Evolutionary conservation across 306 rosid species (phyloP), one percentile per base, ranked within the genome.

Genomic region (Morella rubra): DNA sequence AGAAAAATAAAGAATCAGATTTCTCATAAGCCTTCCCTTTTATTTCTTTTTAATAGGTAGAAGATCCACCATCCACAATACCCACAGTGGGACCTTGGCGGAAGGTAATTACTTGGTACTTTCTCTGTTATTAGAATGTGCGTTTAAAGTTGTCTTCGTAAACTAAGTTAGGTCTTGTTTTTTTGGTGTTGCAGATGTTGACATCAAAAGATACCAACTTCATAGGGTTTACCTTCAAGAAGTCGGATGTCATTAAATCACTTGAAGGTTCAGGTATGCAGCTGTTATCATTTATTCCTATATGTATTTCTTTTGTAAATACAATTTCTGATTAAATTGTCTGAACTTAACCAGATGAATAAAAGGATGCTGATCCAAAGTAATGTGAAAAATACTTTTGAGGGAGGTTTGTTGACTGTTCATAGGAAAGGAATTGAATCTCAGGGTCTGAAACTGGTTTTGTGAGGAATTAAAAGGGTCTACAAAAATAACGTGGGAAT

Each of bases 51-150:
- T 82, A 77, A 69, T 77, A 92, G 98, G 86, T 96, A 50, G 97
- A 91, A 52, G 96, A 87, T 64, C 85, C 93, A 70, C 98, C 96
- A 54, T 91, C 96, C 49, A 40, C 77, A 82, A 85, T 85, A 46
- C 90, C 97, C 56, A 84, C 97, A 2, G 89, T 92, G 73, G 99
- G 99, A 86, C 98, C 99, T 76, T 96, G 99, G 99, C 86, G 99
- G 83, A 96, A 92, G 98, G 99, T 92, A 87, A 81, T 55, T 50
- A 79, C 32, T 20, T 11, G 11, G 0, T 47, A 7, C 52, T 77
- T 32, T 72, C 37, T 71, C 18, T 22, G n/a, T 51, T 65, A 52
- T 71, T 18, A 4, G 51, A 42, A 44, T 75, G 66, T 69, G 13
- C 49, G 6, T 54, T 42, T 19, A 41, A 75, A 70, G 71, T 58